Evolutionary conservation across 2,329 filamentous ascomycete genomes (phyloP).

Genomic region (Erysiphe neolycopersici): DNA sequence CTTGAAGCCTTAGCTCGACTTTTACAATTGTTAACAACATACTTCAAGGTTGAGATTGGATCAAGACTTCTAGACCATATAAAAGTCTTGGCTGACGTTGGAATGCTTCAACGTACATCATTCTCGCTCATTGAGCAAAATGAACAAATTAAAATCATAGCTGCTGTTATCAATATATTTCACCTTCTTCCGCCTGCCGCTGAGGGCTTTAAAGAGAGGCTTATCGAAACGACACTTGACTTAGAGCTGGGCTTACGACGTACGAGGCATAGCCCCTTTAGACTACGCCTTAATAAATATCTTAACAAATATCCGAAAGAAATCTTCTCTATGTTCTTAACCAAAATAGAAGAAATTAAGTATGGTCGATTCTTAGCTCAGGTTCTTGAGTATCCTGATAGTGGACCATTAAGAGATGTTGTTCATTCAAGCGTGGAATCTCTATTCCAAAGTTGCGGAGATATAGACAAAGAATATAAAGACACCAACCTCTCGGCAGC

Average conservation of each 20-base stretch:
- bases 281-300: conserved; percentile 72
- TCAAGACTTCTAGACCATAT: conserved; percentile 81
- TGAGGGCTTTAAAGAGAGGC: conserved; percentile 65
- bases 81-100: conserved; percentile 63
- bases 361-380: conserved; percentile 85
- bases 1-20: conserved; percentile 77
- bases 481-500: conserved; percentile 43
- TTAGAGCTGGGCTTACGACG: conserved; percentile 64
- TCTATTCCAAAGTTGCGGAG: conserved; percentile 40
- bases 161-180: conserved; percentile 89
- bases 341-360: conserved; percentile 54
- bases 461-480: conserved; percentile 34
- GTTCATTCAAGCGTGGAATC: conserved; percentile 47
- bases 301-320: conserved; percentile 82
- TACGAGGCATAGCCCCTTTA: conserved; percentile 77
- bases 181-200: conserved; percentile 81
- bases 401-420: conserved; percentile 45
- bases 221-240: conserved; percentile 74
- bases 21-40: conserved; percentile 77
- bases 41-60: conserved; percentile 98
- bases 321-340: conserved; percentile 55
- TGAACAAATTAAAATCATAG: conserved; percentile 76
- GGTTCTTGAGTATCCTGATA: conserved; percentile 49
- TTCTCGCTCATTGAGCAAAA: conserved; percentile 91
- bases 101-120: conserved; percentile 61